phyloP scores from a whole-genome alignment of 495 filamentous ascomycete species.

The Penicillium steckii region DNA sequence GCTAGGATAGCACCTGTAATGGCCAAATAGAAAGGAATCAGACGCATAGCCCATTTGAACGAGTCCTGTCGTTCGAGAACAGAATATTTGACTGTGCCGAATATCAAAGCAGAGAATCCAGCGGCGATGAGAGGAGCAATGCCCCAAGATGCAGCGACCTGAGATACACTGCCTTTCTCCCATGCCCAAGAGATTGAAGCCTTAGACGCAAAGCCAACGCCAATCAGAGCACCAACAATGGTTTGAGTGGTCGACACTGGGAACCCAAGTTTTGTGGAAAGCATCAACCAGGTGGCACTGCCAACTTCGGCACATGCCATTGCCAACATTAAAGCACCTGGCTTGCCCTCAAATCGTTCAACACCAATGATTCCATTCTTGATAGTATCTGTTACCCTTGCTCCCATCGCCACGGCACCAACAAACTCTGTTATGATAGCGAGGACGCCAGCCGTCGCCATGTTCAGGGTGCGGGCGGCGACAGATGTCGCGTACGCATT shows the following conservation, averaged over 20 bases:
- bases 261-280: conserved; percentile 54
- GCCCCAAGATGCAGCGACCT: conserved; percentile 60
- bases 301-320: conserved; percentile 61
- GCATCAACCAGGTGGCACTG: conserved; percentile 58
- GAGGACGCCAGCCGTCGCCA: conserved; percentile 37
- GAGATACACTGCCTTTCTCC: conserved; percentile 48
- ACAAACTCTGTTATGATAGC: conserved; percentile 47
- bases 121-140: conserved; percentile 62
- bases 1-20: conserved; percentile 59
- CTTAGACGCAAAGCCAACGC: conserved; percentile 60
- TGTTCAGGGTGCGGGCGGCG: conserved; percentile 35
- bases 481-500: conserved; percentile 45
- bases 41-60: conserved; percentile 53
- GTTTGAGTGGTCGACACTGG: conserved; percentile 68
- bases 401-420: conserved; percentile 63
- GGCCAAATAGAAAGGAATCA: conserved; percentile 62
- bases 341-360: conserved; percentile 47
- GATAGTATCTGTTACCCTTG: conserved; percentile 66
- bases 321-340: conserved; percentile 58
- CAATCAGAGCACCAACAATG: conserved; percentile 60
- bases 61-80: conserved; percentile 60
- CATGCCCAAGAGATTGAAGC: conserved; percentile 60
- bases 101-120: conserved; percentile 60
- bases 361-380: conserved; percentile 61
- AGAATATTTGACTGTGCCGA: conserved; percentile 60